Evolutionary conservation across 2,329 filamentous ascomycete genomes (phyloP), one percentile per base, ranked within the genome.

Genomic region (Falciphora oryzae): DNA sequence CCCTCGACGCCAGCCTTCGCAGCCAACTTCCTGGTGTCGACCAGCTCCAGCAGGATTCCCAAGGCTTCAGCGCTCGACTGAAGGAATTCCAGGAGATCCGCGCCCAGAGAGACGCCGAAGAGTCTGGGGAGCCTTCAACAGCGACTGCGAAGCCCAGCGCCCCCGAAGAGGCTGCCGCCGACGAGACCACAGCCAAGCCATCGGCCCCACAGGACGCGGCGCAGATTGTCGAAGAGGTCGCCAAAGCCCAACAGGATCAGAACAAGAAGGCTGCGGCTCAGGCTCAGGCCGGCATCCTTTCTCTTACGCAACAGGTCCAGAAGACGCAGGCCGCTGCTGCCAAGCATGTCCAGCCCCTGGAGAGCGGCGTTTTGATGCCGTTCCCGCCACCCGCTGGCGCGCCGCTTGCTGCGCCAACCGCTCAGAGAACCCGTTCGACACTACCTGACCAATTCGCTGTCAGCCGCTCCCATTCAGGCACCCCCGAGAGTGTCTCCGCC

Each of bases 351-450:
- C 62, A 59, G 38, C 62, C 62, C 14, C 25, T 28, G 4, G 61
- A 62, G 22, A 62, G 81, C 10, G 89, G 87, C 32, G 83, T 96
- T 72, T 91, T 93, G n/a, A 88, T 91, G 82, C 89, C 90, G 6
- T 89, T 89, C 73, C 85, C 85, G 27, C 85, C 84, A 3, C 90
- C 90, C 59, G 29, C 65, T 4, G 44, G 86, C 28, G 96, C 92
- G 2, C 92, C 93, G 57, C 83, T 97, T 50, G 92, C 93, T 4
- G 93, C 94, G 0, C 94, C 93, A 16, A 92, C 91, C 58, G 93
- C 93, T 13, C 93, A 97, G 77, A 88, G 93, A 62, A 90, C 89
- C 69, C 84, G 89, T 66, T 92, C 93, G 63, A 93, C 93, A 68
- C 83, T 97, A 3, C 92, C 93, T 1, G 93, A 97, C 69, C 82